Percentiles rank a stretch among this genome's conserved stretches.
Evolutionary conservation across 805 yeast genomes (phyloP).

Genomic region (Brettanomyces nanus): DNA sequence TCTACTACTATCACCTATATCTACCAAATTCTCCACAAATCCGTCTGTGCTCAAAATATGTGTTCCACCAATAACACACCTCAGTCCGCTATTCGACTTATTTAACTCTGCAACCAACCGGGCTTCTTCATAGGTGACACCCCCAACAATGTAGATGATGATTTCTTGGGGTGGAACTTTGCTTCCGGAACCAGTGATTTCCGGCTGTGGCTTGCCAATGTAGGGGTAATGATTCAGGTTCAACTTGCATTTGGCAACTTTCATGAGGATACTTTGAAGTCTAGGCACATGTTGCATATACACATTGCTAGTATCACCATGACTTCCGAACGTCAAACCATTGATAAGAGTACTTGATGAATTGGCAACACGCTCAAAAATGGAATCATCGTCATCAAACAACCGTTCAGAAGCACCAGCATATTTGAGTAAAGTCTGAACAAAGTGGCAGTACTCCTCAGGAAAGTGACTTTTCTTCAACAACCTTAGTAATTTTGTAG

Average conservation of each 20-base stretch:
- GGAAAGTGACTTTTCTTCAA: conserved; percentile 30
- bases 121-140: conserved; percentile 89
- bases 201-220: conserved; percentile 8
- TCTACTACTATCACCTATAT: conserved; percentile 16
- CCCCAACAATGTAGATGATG: conserved; percentile 74
- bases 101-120: conserved; percentile 70
- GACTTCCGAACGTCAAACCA: conserved; percentile 26
- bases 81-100: conserved; percentile 43
- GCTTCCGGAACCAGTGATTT: conserved; percentile 5
- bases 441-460: conserved; percentile 31
- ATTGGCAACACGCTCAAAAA: conserved; percentile 19
- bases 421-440: conserved; percentile 37
- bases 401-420: conserved; percentile 38
- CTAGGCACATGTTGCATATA: conserved; percentile 90
- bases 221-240: conserved; percentile 21
- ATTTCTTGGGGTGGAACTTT: conserved; percentile 49
- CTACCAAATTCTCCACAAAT: conserved; percentile 26
- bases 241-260: conserved; percentile 34
- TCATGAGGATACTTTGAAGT: conserved; percentile 39
- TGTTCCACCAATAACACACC: conserved; percentile 79
- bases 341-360: conserved; percentile 22
- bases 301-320: conserved; percentile 50
- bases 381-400: conserved; percentile 26
- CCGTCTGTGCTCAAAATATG: conserved; percentile 39
- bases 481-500: conserved; percentile 28